phyloP scores from a whole-genome alignment of 345 rosid species.

The Bretschneidera sinensis region DNA sequence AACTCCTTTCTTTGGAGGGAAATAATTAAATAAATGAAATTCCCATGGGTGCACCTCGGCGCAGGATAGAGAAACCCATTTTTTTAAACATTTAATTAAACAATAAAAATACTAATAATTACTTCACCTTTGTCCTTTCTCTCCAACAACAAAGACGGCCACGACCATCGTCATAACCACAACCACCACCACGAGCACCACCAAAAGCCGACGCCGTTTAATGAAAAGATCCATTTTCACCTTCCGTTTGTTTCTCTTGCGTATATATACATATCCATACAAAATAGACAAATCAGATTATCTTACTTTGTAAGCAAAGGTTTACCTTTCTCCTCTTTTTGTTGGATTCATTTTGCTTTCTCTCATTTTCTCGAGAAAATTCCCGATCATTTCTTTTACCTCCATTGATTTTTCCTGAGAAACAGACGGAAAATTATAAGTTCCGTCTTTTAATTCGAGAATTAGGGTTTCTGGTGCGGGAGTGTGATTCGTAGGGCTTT shows the following conservation, averaged over 20 bases:
- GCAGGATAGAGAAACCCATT: too few relatives aligned
- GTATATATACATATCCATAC: neutral
- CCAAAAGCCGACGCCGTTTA: constrained; percentile 11
- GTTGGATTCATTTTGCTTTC: neutral
- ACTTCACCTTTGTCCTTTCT: constrained; percentile 11
- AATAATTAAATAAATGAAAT: too few relatives aligned
- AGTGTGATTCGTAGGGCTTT: constrained; percentile 4
- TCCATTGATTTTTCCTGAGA: neutral
- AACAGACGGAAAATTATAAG: neutral
- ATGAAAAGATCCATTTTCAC: neutral
- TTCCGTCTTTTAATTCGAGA: neutral
- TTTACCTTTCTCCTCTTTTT: neutral
- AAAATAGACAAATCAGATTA: neutral
- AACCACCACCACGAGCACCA: constrained; percentile 13
- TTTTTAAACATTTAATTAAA: too few relatives aligned
- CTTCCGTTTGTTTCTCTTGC: neutral
- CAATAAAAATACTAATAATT: constrained; percentile 16
- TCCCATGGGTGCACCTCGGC: too few relatives aligned
- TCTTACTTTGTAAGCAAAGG: neutral
- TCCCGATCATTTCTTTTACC: neutral
- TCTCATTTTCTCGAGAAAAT: constrained; percentile 6
- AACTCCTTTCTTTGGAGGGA: too few relatives aligned
- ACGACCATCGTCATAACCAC: neutral
- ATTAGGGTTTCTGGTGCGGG: constrained; percentile 15
- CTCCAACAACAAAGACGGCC: neutral